Base-by-base conservation (phyloP, 768 basidiomycete species). In the Pisolithus orientalis region DNA sequence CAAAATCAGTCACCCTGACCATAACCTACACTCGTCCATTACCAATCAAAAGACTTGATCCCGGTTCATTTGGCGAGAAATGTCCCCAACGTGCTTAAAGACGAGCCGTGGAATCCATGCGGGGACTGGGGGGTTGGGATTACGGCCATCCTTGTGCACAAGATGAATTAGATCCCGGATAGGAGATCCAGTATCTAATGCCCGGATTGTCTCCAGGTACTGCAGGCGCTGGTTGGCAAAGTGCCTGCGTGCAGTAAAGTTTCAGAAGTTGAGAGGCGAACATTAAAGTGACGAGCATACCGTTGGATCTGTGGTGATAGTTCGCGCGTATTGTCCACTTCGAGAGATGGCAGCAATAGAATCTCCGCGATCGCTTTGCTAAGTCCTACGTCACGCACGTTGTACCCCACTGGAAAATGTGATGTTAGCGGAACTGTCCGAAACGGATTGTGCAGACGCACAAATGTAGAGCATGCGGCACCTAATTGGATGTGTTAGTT, bases 131-230 rank as follows among this genome's bases (percentile, higher is more conserved):
- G 16, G 16, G 5, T 13, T 29, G 16, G n/a, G 5, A 16, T 45
- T 14, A 29, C 27, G 5, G 6, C 28, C 16, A 10, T 25, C 28
- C 46, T 47, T 38, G 21, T 59, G 59, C 4, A 67, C 44, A 1
- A 52, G 54, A 5, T 54, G 53, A 1, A 60, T 53, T 7, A 70
- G 52, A 25, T 54, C 56, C 16, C 13, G 34, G 25, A 28, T 29
- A 7, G 29, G 21, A 14, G 8, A 27, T 6, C 46, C 42, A n/a
- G 47, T 34, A 28, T 55, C 51, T 31, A 53, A 48, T 27, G 44
- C 21, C 34, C 11, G 32, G 17, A 47, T 47, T 14, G 21, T 37
- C 3, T 17, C 5, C 32, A 47, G 31, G 24, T 34, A 47, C 21
- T 37, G 21, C n/a, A 3, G 10, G 16, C 29, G 31, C 7, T 6